phyloP scores from a whole-genome alignment of 805 yeast species.

The Candida manassasensis region DNA sequence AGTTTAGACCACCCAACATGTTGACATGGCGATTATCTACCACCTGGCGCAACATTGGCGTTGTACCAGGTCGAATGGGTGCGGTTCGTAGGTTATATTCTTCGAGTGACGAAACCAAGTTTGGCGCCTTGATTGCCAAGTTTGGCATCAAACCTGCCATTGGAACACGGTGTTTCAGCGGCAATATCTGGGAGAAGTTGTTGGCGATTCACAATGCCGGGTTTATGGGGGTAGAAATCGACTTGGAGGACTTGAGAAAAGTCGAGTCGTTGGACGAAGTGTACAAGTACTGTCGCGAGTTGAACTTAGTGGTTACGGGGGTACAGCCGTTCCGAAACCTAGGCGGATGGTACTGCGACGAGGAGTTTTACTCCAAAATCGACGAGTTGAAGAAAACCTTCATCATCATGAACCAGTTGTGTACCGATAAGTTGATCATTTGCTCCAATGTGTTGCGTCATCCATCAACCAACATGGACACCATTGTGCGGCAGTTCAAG shows the following conservation, averaged over 20 bases:
- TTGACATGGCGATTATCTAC: background rate
- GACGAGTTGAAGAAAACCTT: slow-evolving; percentile 10
- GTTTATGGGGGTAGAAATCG: slow-evolving; percentile 14
- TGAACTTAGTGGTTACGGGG: slow-evolving; percentile 8
- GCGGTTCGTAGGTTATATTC: background rate
- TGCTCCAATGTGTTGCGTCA: slow-evolving; percentile 12
- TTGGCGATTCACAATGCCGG: slow-evolving; percentile 12
- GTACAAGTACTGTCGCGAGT: slow-evolving; percentile 6
- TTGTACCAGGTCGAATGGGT: background rate
- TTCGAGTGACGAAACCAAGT: background rate
- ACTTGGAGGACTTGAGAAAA: slow-evolving; percentile 11
- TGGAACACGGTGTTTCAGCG: slow-evolving; percentile 8
- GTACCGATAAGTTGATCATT: slow-evolving; percentile 10
- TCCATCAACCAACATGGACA: slow-evolving; percentile 7
- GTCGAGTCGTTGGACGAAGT: slow-evolving; percentile 9
- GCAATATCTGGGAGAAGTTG: slow-evolving; percentile 12
- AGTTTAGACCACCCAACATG: too few relatives aligned
- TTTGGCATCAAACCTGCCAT: slow-evolving; percentile 4
- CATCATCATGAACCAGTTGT: slow-evolving; percentile 6
- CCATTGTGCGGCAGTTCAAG: slow-evolving; percentile 11
- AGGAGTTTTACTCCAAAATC: slow-evolving; percentile 7
- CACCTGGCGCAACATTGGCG: background rate
- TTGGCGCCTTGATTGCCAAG: background rate
- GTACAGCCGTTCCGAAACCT: slow-evolving; percentile 15
- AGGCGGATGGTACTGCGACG: slow-evolving; percentile 10